phyloP scores from a whole-genome alignment of 345 rosid genomes.

The Ricinus communis region DNA sequence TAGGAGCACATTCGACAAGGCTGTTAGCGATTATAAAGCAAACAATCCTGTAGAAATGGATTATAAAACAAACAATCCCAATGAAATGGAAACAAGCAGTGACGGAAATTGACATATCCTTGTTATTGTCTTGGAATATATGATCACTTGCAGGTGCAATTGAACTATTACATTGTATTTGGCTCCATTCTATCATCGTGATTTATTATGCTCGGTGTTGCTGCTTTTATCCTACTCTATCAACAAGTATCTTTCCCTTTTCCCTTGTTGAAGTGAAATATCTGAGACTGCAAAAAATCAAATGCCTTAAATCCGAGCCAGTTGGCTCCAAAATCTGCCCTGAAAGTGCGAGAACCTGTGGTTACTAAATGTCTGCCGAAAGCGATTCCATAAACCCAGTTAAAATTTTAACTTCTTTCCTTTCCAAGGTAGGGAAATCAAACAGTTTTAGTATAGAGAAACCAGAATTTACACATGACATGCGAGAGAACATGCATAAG shows the following conservation, averaged over 20 bases:
- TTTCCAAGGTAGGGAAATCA: not conserved
- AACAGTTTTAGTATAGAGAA: not conserved
- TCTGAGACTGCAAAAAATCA: not conserved
- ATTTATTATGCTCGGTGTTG: not conserved
- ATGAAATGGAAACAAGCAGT: conserved; percentile 15
- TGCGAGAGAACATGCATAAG: not conserved
- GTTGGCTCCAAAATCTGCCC: not conserved
- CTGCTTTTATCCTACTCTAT: no score
- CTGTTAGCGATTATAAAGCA: conserved; percentile 36
- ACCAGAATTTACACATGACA: not conserved
- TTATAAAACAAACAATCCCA: conserved; percentile 18
- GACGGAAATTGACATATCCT: not conserved
- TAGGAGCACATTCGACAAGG: conserved; percentile 62
- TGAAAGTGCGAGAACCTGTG: no score
- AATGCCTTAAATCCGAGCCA: not conserved
- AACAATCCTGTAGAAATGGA: conserved; percentile 12
- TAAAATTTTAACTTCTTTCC: not conserved
- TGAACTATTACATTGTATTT: not conserved
- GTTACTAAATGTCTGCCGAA: not conserved
- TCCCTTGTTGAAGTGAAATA: no score
- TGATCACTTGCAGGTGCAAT: not conserved
- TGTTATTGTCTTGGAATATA: not conserved
- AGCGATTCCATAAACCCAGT: not conserved
- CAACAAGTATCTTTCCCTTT: no score
- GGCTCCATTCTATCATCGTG: not conserved